Evolutionary conservation across 2,329 filamentous ascomycete species (phyloP).

Genomic region (Penicillium psychrosexuale): DNA sequence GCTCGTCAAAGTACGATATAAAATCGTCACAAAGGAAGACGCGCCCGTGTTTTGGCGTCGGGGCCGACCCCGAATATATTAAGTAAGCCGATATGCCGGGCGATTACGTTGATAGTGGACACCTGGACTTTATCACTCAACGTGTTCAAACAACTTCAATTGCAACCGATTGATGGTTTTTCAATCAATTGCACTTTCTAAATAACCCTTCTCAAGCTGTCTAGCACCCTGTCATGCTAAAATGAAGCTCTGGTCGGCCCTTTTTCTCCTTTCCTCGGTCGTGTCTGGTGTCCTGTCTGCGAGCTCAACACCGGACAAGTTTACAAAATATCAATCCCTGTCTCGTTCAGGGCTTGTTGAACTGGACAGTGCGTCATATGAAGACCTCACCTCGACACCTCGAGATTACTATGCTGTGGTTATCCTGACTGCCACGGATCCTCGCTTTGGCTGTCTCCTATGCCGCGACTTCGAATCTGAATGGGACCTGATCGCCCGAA

Average conservation of each 20-base stretch:
- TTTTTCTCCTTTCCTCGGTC: conserved; percentile 42
- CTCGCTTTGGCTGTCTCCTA: conserved; percentile 77
- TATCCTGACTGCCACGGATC: conserved; percentile 80
- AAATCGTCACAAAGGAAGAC: conserved; percentile 1
- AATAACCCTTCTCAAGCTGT: neutral
- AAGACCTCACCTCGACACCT: conserved; percentile 69
- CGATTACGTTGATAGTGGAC: conserved; percentile 11
- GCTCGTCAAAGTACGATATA: neutral
- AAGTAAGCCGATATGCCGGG: conserved; percentile 4
- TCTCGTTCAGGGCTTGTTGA: conserved; percentile 67
- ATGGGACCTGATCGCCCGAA: conserved; percentile 81
- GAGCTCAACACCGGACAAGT: conserved; percentile 65
- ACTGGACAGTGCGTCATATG: conserved; percentile 73
- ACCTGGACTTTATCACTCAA: conserved; percentile 7
- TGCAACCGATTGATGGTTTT: conserved; percentile 3
- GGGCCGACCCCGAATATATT: neutral
- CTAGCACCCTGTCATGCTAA: conserved; percentile 21
- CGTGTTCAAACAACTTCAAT: conserved; percentile 6
- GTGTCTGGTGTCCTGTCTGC: conserved; percentile 29
- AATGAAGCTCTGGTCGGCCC: conserved; percentile 33
- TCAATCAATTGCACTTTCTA: neutral
- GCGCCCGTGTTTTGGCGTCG: conserved; percentile 6
- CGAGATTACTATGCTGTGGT: conserved; percentile 81
- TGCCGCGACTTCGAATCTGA: conserved; percentile 92
- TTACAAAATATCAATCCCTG: conserved; percentile 67